Base-by-base conservation (phyloP, 441 rosid genomes). In the Daphne laureola region DNA sequence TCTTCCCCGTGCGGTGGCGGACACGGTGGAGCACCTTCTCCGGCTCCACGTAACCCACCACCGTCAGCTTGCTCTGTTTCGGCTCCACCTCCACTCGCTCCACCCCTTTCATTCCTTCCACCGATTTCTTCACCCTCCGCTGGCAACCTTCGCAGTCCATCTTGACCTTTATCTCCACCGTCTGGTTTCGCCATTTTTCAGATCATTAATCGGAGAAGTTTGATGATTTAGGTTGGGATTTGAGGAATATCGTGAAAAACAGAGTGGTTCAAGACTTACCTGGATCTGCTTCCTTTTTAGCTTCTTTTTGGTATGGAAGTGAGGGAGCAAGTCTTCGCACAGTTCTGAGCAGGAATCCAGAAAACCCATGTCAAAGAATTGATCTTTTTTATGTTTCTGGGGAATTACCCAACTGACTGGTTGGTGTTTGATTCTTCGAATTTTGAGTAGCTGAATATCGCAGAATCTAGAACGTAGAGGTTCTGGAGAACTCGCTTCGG, bases 91-190 rank as follows among this genome's bases (percentile, higher is more conserved):
- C 65, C 58, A 78, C 83, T 0, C 53, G 43, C 4, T 61, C 76
- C 53, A 78, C 81, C 9, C 83, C 78, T 53, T 73, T 69, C 84
- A 79, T 73, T 49, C 79, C 79, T 43, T 73, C 60, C 49, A 79
- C 78, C 4, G 82, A 72, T 54, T 77, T 77, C 67, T 64, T 74
- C 65, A 77, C 82, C 14, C 67, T 72, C 49, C 75, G 64, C 73
- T 58, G 75, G 57, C 86, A 77, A 13, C 86, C 80, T 57, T 77
- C 75, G 61, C 82, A 77, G 70, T 80, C 85, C 80, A 77, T 72
- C 55, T 67, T 73, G 61, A 76, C 64, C 54, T 73, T 73, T 8
- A 79, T 74, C 66, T 74, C 82, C 73, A 80, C 80, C 43, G 63
- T 73, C 77, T 78, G 53, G 26, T 61, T 45, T 11, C 1, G 26